phyloP scores from a whole-genome alignment of 768 basidiomycete genomes.

The Boletus fagicola region DNA sequence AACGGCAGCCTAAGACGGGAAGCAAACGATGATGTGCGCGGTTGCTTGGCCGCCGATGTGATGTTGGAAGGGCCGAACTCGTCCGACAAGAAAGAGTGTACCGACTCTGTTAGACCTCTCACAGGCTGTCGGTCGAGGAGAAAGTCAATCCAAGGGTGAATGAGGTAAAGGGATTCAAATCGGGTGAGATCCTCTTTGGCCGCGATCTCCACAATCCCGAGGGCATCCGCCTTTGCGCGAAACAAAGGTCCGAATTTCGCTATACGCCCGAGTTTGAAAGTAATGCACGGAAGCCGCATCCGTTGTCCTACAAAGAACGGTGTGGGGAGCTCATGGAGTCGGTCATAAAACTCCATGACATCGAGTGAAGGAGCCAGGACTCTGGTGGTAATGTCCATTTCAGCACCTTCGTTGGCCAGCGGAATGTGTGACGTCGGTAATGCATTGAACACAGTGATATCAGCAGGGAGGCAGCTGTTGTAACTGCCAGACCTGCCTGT shows the following conservation, averaged over 20 bases:
- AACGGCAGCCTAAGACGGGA: background rate
- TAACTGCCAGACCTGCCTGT: constrained; percentile 3
- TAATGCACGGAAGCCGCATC: background rate
- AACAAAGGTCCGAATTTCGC: background rate
- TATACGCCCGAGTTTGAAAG: background rate
- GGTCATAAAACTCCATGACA: background rate
- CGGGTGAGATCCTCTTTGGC: background rate
- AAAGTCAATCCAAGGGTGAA: background rate
- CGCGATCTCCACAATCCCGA: background rate
- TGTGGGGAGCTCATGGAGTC: background rate
- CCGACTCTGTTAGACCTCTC: background rate
- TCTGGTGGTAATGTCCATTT: background rate
- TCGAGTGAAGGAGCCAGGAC: background rate
- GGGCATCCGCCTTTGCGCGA: background rate
- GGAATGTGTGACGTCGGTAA: constrained; percentile 2
- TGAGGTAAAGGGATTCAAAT: background rate
- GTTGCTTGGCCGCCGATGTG: too few relatives aligned
- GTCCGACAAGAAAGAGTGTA: background rate
- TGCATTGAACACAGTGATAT: background rate
- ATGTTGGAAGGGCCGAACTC: too few relatives aligned
- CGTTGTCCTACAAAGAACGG: background rate
- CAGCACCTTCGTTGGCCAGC: background rate
- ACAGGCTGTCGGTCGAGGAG: background rate
- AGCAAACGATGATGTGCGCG: too few relatives aligned
- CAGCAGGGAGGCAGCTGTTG: constrained; percentile 11